Evolutionary conservation across 192 early-diverging fungal species (phyloP).

Genomic region (Entomortierella parvispora): DNA sequence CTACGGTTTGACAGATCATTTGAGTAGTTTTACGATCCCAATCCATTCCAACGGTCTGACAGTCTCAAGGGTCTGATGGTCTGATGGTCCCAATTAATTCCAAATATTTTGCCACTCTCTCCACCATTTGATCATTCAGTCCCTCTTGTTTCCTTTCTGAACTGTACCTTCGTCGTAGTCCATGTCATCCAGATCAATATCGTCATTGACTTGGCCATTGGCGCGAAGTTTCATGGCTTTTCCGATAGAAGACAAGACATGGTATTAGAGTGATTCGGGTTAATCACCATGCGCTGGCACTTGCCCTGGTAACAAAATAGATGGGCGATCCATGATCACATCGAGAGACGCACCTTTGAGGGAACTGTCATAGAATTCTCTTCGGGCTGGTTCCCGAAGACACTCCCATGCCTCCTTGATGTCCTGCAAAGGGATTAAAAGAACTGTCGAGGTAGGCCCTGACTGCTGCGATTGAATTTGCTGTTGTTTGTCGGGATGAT

Average conservation of each 20-base stretch:
- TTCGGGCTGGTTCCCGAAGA: constrained; percentile 53
- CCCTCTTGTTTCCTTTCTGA: background rate
- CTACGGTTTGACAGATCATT: too few relatives aligned
- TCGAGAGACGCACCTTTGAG: constrained; percentile 59
- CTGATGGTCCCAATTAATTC: too few relatives aligned
- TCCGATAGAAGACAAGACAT: background rate
- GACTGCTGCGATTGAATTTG: background rate
- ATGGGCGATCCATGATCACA: too few relatives aligned
- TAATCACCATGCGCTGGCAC: too few relatives aligned
- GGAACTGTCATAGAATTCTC: constrained; percentile 61
- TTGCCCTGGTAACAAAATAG: too few relatives aligned
- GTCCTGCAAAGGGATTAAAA: constrained; percentile 37
- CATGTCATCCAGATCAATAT: constrained; percentile 87
- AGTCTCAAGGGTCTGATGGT: too few relatives aligned
- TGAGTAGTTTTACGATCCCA: too few relatives aligned
- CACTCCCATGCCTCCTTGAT: constrained; percentile 68
- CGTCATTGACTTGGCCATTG: constrained; percentile 72
- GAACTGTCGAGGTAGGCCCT: background rate
- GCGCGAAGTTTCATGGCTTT: constrained; percentile 45
- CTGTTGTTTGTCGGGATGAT: constrained; percentile 68
- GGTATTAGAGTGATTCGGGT: background rate
- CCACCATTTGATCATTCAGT: background rate
- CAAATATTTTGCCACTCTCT: background rate
- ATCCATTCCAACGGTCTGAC: too few relatives aligned
- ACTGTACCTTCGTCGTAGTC: constrained; percentile 65